Evolutionary conservation across 1,284 basidiomycete genomes (phyloP).

Genomic region (Agaricales sp.): DNA sequence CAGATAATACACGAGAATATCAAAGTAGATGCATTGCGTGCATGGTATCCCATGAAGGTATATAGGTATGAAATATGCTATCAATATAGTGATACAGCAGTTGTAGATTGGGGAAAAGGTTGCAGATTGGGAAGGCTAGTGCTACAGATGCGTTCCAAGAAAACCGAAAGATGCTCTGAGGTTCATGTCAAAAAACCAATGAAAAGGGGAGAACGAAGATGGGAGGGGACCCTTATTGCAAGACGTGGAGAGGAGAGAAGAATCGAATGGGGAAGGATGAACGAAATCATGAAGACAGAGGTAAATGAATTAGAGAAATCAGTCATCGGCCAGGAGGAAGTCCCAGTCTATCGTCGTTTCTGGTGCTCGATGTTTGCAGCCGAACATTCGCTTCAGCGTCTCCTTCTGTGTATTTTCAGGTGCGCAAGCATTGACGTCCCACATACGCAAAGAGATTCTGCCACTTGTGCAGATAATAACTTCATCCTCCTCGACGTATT

Average conservation of each 20-base stretch:
- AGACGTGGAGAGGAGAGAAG: neutral
- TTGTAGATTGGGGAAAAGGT: neutral
- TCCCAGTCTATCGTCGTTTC: slow-evolving; percentile 62
- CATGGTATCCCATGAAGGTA: too few species aligned
- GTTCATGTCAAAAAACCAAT: too few species aligned
- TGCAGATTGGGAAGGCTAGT: neutral
- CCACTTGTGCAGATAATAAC: slow-evolving; percentile 51
- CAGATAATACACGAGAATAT: too few species aligned
- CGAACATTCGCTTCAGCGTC: slow-evolving; percentile 51
- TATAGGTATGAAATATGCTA: neutral
- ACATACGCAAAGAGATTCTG: slow-evolving; percentile 60
- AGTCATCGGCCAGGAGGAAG: slow-evolving; percentile 62
- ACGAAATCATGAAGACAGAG: neutral
- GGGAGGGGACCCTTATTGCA: neutral
- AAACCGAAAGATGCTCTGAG: neutral
- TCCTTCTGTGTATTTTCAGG: slow-evolving; percentile 54
- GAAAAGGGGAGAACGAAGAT: neutral
- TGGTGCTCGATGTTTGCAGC: slow-evolving; percentile 40
- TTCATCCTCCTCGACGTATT: slow-evolving; percentile 35
- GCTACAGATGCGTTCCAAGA: neutral
- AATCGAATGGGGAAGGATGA: neutral
- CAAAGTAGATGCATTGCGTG: too few species aligned
- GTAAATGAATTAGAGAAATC: slow-evolving; percentile 6
- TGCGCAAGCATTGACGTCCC: slow-evolving; percentile 55
- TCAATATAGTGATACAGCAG: neutral